These are phyloP conservation scores for Trichoderma breve DNA, from an alignment of 2,329 filamentous ascomycete genomes.

Conservation along the genomic window DNA sequence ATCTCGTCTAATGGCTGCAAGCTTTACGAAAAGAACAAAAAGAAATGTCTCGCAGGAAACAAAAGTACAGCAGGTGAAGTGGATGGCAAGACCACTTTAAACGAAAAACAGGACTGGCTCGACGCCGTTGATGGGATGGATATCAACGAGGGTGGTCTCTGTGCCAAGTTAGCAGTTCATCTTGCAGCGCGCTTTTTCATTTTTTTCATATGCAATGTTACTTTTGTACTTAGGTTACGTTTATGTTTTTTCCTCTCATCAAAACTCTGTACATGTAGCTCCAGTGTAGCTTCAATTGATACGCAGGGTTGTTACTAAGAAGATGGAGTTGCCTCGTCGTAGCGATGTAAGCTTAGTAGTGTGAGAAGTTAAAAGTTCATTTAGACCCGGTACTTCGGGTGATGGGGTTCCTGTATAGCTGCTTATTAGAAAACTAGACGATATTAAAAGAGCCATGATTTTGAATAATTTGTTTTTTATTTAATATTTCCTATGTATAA, in stretches of 20 bases:
- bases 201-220: constrained; percentile 23
- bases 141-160: not conserved
- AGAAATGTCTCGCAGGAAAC: not conserved
- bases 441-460: not conserved
- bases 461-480: not conserved
- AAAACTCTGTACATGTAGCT: not conserved
- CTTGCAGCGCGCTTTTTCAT: constrained; percentile 22
- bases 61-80: not conserved
- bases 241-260: not conserved
- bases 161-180: constrained; percentile 2
- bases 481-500: not conserved
- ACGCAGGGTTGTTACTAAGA: not conserved
- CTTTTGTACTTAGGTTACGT: constrained; percentile 11
- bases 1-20: not conserved
- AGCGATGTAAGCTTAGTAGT: not conserved
- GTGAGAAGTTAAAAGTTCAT: not conserved
- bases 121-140: not conserved
- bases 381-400: not conserved
- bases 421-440: not conserved
- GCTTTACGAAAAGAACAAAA: not conserved
- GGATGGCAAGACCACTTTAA: not conserved
- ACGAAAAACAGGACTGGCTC: not conserved
- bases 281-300: not conserved
- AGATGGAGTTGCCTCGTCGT: not conserved
- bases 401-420: not conserved